phyloP scores from a whole-genome alignment of 345 rosid species.

The Triadica sebifera region DNA sequence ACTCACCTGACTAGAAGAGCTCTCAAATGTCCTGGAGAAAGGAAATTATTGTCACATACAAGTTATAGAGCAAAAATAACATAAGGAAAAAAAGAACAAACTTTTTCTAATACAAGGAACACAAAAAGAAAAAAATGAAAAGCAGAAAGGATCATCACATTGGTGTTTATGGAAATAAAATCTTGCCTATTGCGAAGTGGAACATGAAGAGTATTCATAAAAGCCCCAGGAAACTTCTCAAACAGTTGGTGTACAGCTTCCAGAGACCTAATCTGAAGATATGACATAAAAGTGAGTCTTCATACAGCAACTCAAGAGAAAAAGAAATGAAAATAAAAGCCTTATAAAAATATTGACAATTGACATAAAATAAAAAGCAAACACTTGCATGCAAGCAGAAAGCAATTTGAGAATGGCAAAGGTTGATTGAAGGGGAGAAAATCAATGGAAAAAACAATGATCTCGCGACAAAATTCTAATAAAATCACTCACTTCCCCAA shows the following conservation, averaged over 20 bases:
- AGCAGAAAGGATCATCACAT: neutral
- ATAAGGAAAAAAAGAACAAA: neutral
- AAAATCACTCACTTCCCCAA: constrained; percentile 74
- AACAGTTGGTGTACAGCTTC: constrained; percentile 80
- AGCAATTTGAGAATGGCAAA: neutral
- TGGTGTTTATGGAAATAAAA: neutral
- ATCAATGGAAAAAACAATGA: neutral
- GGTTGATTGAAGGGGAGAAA: neutral
- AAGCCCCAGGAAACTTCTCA: constrained; percentile 89
- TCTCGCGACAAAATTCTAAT: neutral
- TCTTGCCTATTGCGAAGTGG: constrained; percentile 52
- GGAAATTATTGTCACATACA: constrained; percentile 1
- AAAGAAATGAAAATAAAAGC: constrained; percentile 4
- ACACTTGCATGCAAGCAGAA: neutral
- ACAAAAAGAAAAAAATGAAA: neutral
- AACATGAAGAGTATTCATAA: constrained; percentile 65
- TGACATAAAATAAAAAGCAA: neutral
- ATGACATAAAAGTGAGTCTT: constrained; percentile 10
- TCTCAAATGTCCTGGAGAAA: constrained; percentile 54
- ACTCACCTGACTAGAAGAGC: constrained; percentile 51
- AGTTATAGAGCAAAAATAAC: neutral
- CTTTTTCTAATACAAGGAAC: neutral
- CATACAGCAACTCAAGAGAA: constrained; percentile 5
- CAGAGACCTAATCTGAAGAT: constrained; percentile 82
- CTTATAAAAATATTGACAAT: constrained; percentile 13